A percentile compares a stretch with the other conserved stretches of the same genome.
These are phyloP conservation scores for Mortierella sp. DNA, from an alignment of 371 early-diverging fungal species.

Conservation along the genomic window DNA sequence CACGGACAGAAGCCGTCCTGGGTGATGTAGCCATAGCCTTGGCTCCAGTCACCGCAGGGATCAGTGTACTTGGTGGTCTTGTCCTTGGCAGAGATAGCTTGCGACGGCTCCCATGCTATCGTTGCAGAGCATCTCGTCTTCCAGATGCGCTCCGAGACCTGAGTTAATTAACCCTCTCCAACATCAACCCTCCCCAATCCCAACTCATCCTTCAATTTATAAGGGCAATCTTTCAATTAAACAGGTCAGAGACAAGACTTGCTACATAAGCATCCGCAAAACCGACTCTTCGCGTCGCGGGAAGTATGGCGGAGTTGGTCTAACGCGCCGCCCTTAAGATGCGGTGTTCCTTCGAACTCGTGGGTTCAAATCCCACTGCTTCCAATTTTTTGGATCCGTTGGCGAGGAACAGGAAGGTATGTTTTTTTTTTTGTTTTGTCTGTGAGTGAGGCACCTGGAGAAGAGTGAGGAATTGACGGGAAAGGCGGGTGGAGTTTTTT, in stretches of 20 bases:
- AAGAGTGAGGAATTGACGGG: background rate
- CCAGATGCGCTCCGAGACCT: too few relatives aligned
- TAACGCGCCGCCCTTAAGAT: constrained; percentile 32
- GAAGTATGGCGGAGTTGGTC: constrained; percentile 32
- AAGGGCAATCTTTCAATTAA: background rate
- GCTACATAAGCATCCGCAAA: background rate
- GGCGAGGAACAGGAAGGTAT: too few relatives aligned
- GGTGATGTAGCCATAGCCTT: too few relatives aligned
- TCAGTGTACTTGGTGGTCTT: too few relatives aligned
- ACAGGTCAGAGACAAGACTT: background rate
- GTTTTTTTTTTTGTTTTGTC: constrained; percentile 8
- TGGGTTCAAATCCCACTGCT: constrained; percentile 30
- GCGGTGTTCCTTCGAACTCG: constrained; percentile 31
- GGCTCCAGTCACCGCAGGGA: too few relatives aligned
- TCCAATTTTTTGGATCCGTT: constrained; percentile 10
- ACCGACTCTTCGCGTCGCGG: background rate
- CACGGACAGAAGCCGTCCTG: too few relatives aligned
- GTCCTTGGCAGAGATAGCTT: too few relatives aligned
- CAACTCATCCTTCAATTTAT: too few relatives aligned
- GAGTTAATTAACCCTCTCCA: too few relatives aligned
- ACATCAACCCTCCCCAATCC: too few relatives aligned
- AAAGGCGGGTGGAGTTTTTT: background rate
- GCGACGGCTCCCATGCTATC: too few relatives aligned
- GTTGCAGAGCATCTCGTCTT: too few relatives aligned
- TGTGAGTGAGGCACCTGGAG: background rate